These are phyloP conservation scores for Cantharellus anzutake DNA, from an alignment of 768 basidiomycete species.

Conservation along the genomic window DNA sequence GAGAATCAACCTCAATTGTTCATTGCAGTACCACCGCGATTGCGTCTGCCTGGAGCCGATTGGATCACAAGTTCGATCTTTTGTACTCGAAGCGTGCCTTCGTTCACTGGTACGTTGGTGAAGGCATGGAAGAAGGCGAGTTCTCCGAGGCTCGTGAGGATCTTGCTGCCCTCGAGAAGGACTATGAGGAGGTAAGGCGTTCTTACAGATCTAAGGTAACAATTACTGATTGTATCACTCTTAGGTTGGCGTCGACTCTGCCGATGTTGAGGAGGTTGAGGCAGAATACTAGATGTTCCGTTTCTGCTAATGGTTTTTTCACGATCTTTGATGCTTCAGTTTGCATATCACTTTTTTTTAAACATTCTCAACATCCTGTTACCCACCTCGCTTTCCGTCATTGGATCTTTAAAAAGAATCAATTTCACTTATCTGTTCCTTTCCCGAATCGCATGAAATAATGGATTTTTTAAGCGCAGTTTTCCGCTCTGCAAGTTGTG, in stretches of 20 bases:
- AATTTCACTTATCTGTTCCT: too few relatives aligned
- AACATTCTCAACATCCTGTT: too few relatives aligned
- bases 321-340: too few relatives aligned
- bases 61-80: conserved; percentile 96
- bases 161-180: conserved; percentile 91
- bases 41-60: conserved; percentile 84
- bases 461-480: too few relatives aligned
- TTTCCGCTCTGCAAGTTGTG: too few relatives aligned
- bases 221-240: too few relatives aligned
- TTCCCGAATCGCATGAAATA: too few relatives aligned
- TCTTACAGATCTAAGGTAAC: too few relatives aligned
- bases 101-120: conserved; percentile 91
- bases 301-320: too few relatives aligned
- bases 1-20: neutral
- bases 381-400: too few relatives aligned
- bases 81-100: conserved; percentile 93
- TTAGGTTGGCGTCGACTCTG: conserved; percentile 26
- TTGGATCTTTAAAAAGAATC: too few relatives aligned
- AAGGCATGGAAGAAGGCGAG: conserved; percentile 99
- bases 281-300: conserved; percentile 8
- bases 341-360: too few relatives aligned
- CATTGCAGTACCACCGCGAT: conserved; percentile 65
- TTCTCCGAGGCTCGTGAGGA: conserved; percentile 98
- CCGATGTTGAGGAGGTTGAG: conserved; percentile 11
- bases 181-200: conserved; percentile 48